Evolutionary conservation across 78 protist species (phyloP).

Genomic region (Chrysochromulina tobinii): DNA sequence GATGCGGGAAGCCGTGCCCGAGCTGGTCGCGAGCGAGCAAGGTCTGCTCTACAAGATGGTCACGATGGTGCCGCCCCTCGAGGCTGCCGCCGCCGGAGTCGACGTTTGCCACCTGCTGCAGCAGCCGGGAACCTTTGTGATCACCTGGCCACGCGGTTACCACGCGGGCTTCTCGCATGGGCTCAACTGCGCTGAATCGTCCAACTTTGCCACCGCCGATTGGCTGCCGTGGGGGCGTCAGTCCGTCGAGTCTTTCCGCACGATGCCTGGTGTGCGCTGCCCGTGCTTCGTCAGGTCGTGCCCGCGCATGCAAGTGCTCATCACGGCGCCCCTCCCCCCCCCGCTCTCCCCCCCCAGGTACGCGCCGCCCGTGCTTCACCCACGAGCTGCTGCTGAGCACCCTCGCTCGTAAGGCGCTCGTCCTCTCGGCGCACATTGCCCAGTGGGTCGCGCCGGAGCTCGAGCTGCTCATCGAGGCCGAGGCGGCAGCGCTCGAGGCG

Average conservation of each 20-base stretch:
- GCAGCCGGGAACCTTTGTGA: constrained; percentile 28
- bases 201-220: constrained; percentile 49
- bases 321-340: background rate
- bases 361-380: constrained; percentile 21
- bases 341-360: background rate
- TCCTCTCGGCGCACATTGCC: background rate
- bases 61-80: constrained; percentile 13
- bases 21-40: constrained; percentile 31
- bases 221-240: constrained; percentile 48
- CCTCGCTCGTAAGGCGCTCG: background rate
- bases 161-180: constrained; percentile 51
- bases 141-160: constrained; percentile 49
- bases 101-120: background rate
- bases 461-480: background rate
- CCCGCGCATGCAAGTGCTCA: background rate
- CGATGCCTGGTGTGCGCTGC: background rate
- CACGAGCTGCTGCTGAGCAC: constrained; percentile 10
- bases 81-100: background rate
- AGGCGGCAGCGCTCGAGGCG: background rate
- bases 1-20: constrained; percentile 30
- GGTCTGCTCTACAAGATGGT: constrained; percentile 40
- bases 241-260: background rate
- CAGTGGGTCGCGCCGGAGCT: background rate
- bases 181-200: constrained; percentile 23
- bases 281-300: background rate